Evolutionary conservation across 305 asterid genomes (phyloP).

Genomic region (Solanum hybrid): DNA sequence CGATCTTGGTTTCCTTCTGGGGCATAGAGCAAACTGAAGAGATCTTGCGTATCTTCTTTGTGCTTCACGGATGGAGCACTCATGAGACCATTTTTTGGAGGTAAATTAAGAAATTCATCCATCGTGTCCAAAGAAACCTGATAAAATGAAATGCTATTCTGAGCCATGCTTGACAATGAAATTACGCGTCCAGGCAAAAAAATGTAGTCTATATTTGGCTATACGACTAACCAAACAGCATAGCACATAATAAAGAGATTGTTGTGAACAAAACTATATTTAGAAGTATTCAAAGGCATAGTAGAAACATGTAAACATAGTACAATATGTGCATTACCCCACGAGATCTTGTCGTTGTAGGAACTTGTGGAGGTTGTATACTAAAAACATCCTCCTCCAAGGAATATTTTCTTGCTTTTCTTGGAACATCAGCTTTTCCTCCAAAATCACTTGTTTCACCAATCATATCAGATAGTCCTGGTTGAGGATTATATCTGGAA

Average conservation of each 20-base stretch:
- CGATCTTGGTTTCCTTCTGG: conserved; percentile 55
- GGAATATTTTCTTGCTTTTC: conserved; percentile 86
- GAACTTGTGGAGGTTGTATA: conserved; percentile 18
- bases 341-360: conserved; percentile 40
- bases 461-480: conserved; percentile 24
- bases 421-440: conserved; percentile 46
- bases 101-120: conserved; percentile 19
- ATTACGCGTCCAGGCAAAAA: not conserved
- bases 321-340: conserved; percentile 33
- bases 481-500: conserved; percentile 32
- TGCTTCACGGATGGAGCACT: conserved; percentile 21
- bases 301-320: not conserved
- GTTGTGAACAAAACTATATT: not conserved
- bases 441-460: conserved; percentile 4
- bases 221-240: not conserved
- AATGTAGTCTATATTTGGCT: not conserved
- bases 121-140: conserved; percentile 67
- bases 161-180: not conserved
- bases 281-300: not conserved
- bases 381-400: conserved; percentile 60
- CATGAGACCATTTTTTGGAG: conserved; percentile 17
- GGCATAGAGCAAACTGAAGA: conserved; percentile 63
- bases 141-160: not conserved
- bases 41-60: conserved; percentile 43
- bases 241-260: not conserved